Conservation (phyloP, 192 early-diverging fungal genomes). For the Umbelopsis ramanniana region DNA sequence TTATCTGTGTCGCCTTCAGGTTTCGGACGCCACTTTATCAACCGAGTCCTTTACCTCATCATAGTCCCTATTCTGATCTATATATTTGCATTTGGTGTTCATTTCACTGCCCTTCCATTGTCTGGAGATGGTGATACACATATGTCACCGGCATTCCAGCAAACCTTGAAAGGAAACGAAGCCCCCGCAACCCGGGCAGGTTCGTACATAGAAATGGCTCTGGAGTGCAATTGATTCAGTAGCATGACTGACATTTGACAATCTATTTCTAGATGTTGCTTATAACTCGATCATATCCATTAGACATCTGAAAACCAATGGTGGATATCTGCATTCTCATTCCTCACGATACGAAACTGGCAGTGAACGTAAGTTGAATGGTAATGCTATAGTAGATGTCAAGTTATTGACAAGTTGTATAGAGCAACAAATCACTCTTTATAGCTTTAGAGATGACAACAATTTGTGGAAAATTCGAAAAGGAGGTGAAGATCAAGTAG, state of each 20-base stretch:
- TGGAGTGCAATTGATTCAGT: not conserved
- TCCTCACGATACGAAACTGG: slow-evolving; percentile 65
- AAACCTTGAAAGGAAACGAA: slow-evolving; percentile 71
- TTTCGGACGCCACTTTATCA: slow-evolving; percentile 73
- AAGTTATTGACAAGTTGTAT: slow-evolving; percentile 42
- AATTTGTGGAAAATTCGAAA: slow-evolving; percentile 74
- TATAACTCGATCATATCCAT: slow-evolving; percentile 66
- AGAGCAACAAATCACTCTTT: slow-evolving; percentile 81
- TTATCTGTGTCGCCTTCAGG: slow-evolving; percentile 53
- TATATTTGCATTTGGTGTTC: slow-evolving; percentile 84
- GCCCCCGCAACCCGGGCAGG: slow-evolving; percentile 54
- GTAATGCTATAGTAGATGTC: slow-evolving; percentile 3
- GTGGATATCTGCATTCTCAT: slow-evolving; percentile 82
- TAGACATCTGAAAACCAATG: slow-evolving; percentile 72
- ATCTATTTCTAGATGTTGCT: slow-evolving; percentile 54
- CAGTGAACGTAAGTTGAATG: slow-evolving; percentile 60
- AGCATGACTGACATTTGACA: not conserved
- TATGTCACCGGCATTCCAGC: slow-evolving; percentile 90
- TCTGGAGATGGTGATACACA: slow-evolving; percentile 92
- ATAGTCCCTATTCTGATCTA: slow-evolving; percentile 80
- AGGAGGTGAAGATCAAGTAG: slow-evolving; percentile 19
- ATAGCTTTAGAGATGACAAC: slow-evolving; percentile 80
- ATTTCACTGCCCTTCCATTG: slow-evolving; percentile 79
- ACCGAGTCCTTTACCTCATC: slow-evolving; percentile 83
- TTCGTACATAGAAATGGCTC: slow-evolving; percentile 25